These are phyloP conservation scores for Akanthomyces muscarius DNA, from an alignment of 2,329 filamentous ascomycete species.

Conservation along the genomic window DNA sequence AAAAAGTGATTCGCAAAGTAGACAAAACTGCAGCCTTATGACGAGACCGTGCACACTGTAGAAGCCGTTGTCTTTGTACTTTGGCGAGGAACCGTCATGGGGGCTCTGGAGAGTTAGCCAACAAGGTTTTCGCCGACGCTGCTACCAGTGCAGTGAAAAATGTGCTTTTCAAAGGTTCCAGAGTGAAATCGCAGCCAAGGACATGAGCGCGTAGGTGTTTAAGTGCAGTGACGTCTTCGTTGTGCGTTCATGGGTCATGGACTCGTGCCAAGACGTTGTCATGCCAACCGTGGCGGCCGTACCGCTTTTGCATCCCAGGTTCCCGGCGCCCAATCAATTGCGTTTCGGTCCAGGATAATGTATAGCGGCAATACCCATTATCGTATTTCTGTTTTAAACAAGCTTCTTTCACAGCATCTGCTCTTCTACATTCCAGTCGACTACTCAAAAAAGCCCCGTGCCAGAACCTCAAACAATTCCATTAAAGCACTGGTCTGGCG, in stretches of 20 bases:
- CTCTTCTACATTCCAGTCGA: slow-evolving; percentile 10
- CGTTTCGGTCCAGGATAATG: background rate
- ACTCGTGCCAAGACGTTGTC: background rate
- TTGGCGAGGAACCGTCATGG: too few relatives aligned
- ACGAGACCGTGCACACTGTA: too few relatives aligned
- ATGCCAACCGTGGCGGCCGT: slow-evolving; percentile 10
- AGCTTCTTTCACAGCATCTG: background rate
- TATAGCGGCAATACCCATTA: background rate
- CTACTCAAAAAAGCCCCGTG: background rate
- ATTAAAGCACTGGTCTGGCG: background rate
- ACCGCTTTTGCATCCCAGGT: background rate
- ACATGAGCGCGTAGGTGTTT: background rate
- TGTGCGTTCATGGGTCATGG: background rate
- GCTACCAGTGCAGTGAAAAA: too few relatives aligned
- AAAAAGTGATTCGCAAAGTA: too few relatives aligned
- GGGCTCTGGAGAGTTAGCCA: too few relatives aligned
- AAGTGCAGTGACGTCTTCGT: background rate
- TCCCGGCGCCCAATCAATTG: background rate
- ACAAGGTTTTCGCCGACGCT: too few relatives aligned
- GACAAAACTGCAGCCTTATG: too few relatives aligned
- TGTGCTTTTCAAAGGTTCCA: too few relatives aligned
- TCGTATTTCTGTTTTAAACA: background rate
- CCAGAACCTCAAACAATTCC: background rate
- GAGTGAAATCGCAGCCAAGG: background rate
- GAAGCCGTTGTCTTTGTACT: too few relatives aligned